These are phyloP conservation scores for Plasmodium cynomolgi DNA, from an alignment of 169 alveolate species.

Conservation along the genomic window DNA sequence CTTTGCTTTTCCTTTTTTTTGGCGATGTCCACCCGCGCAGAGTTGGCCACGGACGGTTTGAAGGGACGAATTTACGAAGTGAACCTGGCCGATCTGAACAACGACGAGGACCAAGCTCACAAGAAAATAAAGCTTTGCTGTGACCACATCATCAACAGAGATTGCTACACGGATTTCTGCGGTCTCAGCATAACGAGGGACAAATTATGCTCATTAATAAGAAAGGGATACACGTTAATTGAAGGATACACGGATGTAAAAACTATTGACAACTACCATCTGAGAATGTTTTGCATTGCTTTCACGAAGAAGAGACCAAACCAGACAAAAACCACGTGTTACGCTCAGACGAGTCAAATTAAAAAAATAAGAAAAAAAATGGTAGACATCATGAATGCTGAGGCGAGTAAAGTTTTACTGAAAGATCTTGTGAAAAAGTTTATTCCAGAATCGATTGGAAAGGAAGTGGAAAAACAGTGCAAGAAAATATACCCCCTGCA, in stretches of 20 bases:
- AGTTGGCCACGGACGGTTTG: conserved; percentile 94
- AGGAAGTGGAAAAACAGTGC: conserved; percentile 96
- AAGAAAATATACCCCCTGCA: conserved; percentile 97
- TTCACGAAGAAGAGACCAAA: conserved; percentile 95
- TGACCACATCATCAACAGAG: conserved; percentile 96
- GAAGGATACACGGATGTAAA: conserved; percentile 98
- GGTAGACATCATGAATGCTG: conserved; percentile 96
- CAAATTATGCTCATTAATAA: conserved; percentile 95
- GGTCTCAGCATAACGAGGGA: conserved; percentile 98
- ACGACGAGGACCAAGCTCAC: conserved; percentile 95
- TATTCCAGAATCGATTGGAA: conserved; percentile 96
- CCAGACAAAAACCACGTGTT: conserved; percentile 97
- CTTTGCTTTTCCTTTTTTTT: conserved; percentile 4
- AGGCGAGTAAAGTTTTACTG: conserved; percentile 93
- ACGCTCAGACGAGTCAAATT: conserved; percentile 95
- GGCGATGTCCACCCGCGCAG: conserved; percentile 26
- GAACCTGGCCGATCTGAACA: conserved; percentile 96
- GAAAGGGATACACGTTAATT: conserved; percentile 97
- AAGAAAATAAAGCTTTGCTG: conserved; percentile 95
- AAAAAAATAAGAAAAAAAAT: conserved; percentile 96
- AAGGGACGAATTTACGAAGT: conserved; percentile 96
- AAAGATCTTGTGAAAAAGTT: conserved; percentile 96
- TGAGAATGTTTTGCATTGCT: conserved; percentile 97
- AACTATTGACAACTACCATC: conserved; percentile 96
- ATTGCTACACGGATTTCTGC: conserved; percentile 96